Percentiles rank a stretch among this genome's conserved stretches.
These are phyloP conservation scores for Colletotrichum abscissum DNA, from an alignment of 2,329 filamentous ascomycete species.

Conservation along the genomic window DNA sequence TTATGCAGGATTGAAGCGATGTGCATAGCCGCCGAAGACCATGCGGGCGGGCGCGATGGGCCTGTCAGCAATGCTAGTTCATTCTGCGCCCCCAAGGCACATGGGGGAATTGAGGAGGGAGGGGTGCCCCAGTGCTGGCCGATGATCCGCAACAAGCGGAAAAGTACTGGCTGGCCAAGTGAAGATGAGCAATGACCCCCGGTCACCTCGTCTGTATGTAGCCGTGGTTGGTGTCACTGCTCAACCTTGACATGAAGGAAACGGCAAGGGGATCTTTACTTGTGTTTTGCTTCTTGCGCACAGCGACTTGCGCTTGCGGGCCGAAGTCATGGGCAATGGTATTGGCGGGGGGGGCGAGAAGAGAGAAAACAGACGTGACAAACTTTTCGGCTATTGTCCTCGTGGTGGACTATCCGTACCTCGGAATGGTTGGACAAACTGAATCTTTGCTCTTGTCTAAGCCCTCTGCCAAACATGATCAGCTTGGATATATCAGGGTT, in stretches of 20 bases:
- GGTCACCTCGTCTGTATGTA: not conserved
- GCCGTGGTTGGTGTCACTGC: slow-evolving; percentile 4
- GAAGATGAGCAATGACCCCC: slow-evolving; percentile 3
- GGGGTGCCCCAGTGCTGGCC: slow-evolving; percentile 17
- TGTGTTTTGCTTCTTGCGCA: slow-evolving; percentile 1
- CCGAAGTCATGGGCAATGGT: slow-evolving; percentile 1
- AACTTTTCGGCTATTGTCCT: not conserved
- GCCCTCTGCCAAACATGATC: not conserved
- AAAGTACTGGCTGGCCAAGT: slow-evolving; percentile 8
- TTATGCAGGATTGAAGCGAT: slow-evolving; percentile 34
- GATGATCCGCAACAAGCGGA: slow-evolving; percentile 17
- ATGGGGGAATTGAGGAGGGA: not conserved
- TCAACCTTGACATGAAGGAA: not conserved
- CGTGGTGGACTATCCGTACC: not conserved
- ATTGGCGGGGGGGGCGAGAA: not conserved
- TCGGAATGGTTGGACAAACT: slow-evolving; percentile 2
- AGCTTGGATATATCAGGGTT: not conserved
- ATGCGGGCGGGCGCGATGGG: slow-evolving; percentile 21
- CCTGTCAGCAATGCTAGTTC: slow-evolving; percentile 17
- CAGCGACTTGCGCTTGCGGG: not conserved
- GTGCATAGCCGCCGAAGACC: slow-evolving; percentile 35
- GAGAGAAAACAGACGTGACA: not conserved
- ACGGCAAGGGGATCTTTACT: not conserved
- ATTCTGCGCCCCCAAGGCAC: slow-evolving; percentile 4
- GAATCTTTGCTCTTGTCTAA: slow-evolving; percentile 8